A percentile compares a stretch with the other conserved stretches of the same genome.
Conservation (phyloP, 1,284 basidiomycete genomes). For the Cerrena zonata region DNA sequence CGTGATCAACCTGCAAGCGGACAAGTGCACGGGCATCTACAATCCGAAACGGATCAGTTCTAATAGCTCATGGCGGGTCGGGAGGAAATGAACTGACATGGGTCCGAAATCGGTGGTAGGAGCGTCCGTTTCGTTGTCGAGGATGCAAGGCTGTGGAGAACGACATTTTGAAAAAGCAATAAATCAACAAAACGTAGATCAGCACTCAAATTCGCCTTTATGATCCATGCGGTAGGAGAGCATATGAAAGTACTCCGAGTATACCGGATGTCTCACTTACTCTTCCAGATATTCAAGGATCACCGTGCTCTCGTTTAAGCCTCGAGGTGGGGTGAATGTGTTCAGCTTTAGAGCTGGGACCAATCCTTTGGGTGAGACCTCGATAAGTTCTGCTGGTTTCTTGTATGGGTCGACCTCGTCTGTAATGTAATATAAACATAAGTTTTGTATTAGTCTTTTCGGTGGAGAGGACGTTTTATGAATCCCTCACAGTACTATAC, state of each 20-base stretch:
- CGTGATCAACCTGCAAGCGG: conserved; percentile 64
- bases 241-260: background rate
- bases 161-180: no score
- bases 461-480: no score
- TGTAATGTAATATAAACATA: conserved; percentile 24
- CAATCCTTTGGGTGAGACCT: conserved; percentile 74
- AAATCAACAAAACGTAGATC: background rate
- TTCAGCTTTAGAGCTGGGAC: conserved; percentile 67
- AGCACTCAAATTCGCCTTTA: background rate
- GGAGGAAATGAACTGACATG: conserved; percentile 41
- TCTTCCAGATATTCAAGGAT: conserved; percentile 74
- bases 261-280: conserved; percentile 32
- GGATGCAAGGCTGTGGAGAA: conserved; percentile 43
- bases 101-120: conserved; percentile 52
- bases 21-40: conserved; percentile 62
- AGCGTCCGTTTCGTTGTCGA: conserved; percentile 43
- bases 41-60: background rate
- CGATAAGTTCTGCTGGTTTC: conserved; percentile 72
- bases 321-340: conserved; percentile 38
- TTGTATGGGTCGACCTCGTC: conserved; percentile 79
- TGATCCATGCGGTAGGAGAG: background rate
- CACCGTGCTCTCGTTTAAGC: conserved; percentile 65
- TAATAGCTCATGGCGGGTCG: background rate
- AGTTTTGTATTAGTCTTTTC: no score
- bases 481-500: conserved; percentile 35